Conservation (phyloP, 1,284 basidiomycete genomes). For the Bjerkandera adusta region DNA sequence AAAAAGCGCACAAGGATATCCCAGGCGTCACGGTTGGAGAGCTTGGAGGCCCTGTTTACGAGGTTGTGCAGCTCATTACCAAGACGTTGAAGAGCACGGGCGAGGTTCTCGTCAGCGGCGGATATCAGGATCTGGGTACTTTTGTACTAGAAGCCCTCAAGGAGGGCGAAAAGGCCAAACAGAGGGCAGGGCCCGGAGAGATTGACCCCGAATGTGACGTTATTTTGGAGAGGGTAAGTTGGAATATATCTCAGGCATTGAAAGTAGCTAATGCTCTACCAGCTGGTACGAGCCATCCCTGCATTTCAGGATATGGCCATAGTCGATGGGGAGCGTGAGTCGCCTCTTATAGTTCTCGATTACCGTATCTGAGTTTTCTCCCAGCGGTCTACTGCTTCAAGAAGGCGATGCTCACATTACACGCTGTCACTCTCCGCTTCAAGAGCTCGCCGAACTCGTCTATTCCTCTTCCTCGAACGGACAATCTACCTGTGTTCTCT, state of each 20-base stretch:
- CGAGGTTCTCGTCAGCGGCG: conserved; percentile 51
- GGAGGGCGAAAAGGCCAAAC: conserved; percentile 44
- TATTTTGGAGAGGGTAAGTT: conserved; percentile 59
- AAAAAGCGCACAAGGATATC: conserved; percentile 68
- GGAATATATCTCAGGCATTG: conserved; percentile 17
- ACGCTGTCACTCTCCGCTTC: conserved; percentile 67
- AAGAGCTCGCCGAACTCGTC: conserved; percentile 44
- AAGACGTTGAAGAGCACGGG: conserved; percentile 74
- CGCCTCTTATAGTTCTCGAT: neutral
- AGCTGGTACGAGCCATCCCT: conserved; percentile 75
- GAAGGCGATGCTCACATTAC: conserved; percentile 82
- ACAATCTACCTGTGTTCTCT: conserved; percentile 70
- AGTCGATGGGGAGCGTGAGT: conserved; percentile 62
- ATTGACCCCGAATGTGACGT: conserved; percentile 48
- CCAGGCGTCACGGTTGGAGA: conserved; percentile 74
- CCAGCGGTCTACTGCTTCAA: conserved; percentile 84
- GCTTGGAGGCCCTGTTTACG: conserved; percentile 70
- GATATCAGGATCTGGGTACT: conserved; percentile 68
- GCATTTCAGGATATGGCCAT: conserved; percentile 73
- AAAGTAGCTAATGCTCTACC: conserved; percentile 7
- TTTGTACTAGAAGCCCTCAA: conserved; percentile 70
- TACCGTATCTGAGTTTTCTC: conserved; percentile 3
- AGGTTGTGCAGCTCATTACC: conserved; percentile 69
- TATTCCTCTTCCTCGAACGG: conserved; percentile 62
- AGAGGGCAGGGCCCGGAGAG: conserved; percentile 28